These are phyloP conservation scores for Pythium vanterpoolii DNA, from an alignment of 352 stramenopile genomes.

Conservation along the genomic window DNA sequence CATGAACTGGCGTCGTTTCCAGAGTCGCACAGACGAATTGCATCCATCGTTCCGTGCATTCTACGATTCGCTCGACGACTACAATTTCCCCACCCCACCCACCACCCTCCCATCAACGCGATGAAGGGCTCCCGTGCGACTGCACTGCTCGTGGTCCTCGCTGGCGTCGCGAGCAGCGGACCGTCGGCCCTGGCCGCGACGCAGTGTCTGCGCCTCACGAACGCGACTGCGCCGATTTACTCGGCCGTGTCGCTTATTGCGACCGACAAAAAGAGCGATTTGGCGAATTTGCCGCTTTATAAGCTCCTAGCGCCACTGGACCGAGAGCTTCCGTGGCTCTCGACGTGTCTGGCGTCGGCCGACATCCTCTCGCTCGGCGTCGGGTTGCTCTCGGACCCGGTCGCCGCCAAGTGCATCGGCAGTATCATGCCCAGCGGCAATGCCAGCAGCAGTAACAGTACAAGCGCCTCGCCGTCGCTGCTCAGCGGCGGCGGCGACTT, in stretches of 20 bases:
- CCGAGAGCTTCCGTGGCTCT: conserved; percentile 33
- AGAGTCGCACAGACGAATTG: not conserved
- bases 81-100: too few species aligned
- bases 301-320: conserved; percentile 32
- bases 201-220: conserved; percentile 21
- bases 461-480: not conserved
- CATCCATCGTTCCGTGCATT: too few species aligned
- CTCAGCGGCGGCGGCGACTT: conserved; percentile 16
- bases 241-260: conserved; percentile 26
- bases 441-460: not conserved
- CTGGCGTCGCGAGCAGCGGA: not conserved
- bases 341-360: conserved; percentile 30
- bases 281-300: conserved; percentile 26
- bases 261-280: conserved; percentile 17
- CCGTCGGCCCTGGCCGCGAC: not conserved
- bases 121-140: conserved; percentile 4
- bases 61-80: too few species aligned
- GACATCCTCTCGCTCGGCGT: conserved; percentile 29
- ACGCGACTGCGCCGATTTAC: conserved; percentile 23
- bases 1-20: too few species aligned
- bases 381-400: conserved; percentile 21
- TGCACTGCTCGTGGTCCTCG: not conserved
- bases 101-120: not conserved
- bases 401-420: conserved; percentile 27
- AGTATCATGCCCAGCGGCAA: conserved; percentile 5